These are phyloP conservation scores for Leptographium flavum DNA, from an alignment of 2,329 filamentous ascomycete species.

Conservation along the genomic window DNA sequence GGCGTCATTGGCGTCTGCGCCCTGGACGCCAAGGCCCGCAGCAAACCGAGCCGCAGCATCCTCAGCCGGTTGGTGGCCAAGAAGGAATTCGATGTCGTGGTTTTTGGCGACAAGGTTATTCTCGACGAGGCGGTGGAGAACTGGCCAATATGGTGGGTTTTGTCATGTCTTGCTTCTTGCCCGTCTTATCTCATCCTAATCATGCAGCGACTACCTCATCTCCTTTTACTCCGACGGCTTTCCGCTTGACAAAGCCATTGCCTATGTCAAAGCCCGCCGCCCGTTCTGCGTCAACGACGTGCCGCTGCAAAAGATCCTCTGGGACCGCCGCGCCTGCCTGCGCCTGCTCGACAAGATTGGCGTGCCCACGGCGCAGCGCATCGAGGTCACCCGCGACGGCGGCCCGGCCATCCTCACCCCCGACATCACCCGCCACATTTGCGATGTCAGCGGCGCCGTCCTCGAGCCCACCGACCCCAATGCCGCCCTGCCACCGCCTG, in stretches of 20 bases:
- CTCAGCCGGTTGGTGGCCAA: slow-evolving; percentile 82
- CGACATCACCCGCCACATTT: slow-evolving; percentile 68
- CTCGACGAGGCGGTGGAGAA: slow-evolving; percentile 93
- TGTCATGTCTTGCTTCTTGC: neutral
- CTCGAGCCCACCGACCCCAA: slow-evolving; percentile 57
- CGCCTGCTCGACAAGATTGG: slow-evolving; percentile 77
- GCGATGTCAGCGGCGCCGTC: slow-evolving; percentile 63
- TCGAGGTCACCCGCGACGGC: slow-evolving; percentile 89
- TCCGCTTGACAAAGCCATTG: slow-evolving; percentile 90
- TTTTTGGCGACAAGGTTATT: slow-evolving; percentile 98
- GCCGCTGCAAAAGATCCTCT: slow-evolving; percentile 91
- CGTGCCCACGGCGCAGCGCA: slow-evolving; percentile 73
- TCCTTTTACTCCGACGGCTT: slow-evolving; percentile 98
- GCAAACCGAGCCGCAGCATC: slow-evolving; percentile 94
- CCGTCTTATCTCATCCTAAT: neutral
- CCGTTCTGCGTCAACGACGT: slow-evolving; percentile 97
- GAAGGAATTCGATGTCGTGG: slow-evolving; percentile 87
- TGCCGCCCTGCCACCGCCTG: slow-evolving; percentile 29
- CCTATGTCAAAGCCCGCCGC: slow-evolving; percentile 82
- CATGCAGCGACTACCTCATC: slow-evolving; percentile 68
- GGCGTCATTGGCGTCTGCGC: slow-evolving; percentile 85
- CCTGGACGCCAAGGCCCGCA: slow-evolving; percentile 86
- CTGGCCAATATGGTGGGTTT: slow-evolving; percentile 75
- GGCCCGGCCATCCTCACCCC: slow-evolving; percentile 66
- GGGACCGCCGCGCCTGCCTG: slow-evolving; percentile 86